phyloP scores from a whole-genome alignment of 2,329 filamentous ascomycete genomes.

The Scopulariopsis brevicaulis region DNA sequence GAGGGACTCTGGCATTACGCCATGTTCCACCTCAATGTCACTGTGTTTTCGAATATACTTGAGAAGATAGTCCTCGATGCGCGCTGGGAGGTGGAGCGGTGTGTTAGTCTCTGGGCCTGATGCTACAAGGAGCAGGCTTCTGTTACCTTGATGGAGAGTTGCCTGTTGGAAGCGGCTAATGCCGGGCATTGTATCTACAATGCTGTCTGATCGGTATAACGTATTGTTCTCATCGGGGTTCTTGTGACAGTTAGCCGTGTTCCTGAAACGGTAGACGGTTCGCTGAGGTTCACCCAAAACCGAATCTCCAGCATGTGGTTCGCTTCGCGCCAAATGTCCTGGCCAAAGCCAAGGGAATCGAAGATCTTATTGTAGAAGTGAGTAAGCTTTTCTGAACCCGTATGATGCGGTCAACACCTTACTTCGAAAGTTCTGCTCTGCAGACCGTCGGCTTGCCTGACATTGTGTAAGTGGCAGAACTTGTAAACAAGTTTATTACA shows the following conservation, averaged over 20 bases:
- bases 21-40: slow-evolving; percentile 43
- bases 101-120: slow-evolving; percentile 37
- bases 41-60: slow-evolving; percentile 6
- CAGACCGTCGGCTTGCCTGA: background rate
- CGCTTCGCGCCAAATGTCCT: slow-evolving; percentile 51
- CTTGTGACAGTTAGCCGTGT: slow-evolving; percentile 26
- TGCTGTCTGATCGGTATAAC: slow-evolving; percentile 45
- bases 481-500: background rate
- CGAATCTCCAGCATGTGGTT: slow-evolving; percentile 48
- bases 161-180: slow-evolving; percentile 54
- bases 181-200: slow-evolving; percentile 50
- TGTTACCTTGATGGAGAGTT: slow-evolving; percentile 53
- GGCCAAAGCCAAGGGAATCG: slow-evolving; percentile 56
- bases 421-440: background rate
- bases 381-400: background rate
- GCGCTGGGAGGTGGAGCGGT: slow-evolving; percentile 31
- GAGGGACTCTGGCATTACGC: slow-evolving; percentile 43
- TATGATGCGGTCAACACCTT: background rate
- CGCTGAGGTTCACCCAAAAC: background rate
- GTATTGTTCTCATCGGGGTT: slow-evolving; percentile 48
- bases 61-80: background rate
- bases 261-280: too few species aligned
- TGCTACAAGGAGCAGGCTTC: slow-evolving; percentile 53
- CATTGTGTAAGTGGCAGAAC: background rate
- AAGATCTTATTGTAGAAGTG: slow-evolving; percentile 59